These are phyloP conservation scores for Salix brachista DNA, from an alignment of 345 rosid genomes.

Conservation along the genomic window DNA sequence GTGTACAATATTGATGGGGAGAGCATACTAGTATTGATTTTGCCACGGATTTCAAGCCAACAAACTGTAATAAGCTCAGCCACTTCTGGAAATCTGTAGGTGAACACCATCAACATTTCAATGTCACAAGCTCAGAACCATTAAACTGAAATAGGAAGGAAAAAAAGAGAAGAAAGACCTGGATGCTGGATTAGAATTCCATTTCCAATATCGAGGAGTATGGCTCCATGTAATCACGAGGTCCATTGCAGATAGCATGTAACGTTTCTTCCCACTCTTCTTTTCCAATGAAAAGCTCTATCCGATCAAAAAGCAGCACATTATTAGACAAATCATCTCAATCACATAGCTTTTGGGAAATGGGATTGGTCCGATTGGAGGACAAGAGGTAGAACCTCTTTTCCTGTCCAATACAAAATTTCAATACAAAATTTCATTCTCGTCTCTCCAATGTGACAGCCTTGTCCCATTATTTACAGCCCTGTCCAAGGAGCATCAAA, in stretches of 20 bases:
- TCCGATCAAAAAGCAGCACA: not conserved
- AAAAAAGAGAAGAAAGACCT: not conserved
- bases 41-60: conserved; percentile 32
- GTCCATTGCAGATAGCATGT: conserved; percentile 27
- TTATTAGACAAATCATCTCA: not conserved
- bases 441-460: no score
- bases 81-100: conserved; percentile 27
- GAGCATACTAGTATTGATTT: conserved; percentile 13
- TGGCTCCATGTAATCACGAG: conserved; percentile 25
- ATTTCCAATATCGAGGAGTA: conserved; percentile 16
- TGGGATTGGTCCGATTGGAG: no score
- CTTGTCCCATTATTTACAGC: no score
- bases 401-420: no score
- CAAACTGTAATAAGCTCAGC: conserved; percentile 22
- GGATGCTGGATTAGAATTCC: conserved; percentile 5
- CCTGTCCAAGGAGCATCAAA: no score
- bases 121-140: not conserved
- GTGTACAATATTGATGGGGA: conserved; percentile 25
- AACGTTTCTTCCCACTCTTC: conserved; percentile 24
- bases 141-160: not conserved
- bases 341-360: no score
- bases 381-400: no score
- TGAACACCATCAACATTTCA: not conserved
- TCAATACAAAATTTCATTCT: no score
- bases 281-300: conserved; percentile 33